phyloP scores from a whole-genome alignment of 495 filamentous ascomycete genomes.

The Hamigera avellanea region DNA sequence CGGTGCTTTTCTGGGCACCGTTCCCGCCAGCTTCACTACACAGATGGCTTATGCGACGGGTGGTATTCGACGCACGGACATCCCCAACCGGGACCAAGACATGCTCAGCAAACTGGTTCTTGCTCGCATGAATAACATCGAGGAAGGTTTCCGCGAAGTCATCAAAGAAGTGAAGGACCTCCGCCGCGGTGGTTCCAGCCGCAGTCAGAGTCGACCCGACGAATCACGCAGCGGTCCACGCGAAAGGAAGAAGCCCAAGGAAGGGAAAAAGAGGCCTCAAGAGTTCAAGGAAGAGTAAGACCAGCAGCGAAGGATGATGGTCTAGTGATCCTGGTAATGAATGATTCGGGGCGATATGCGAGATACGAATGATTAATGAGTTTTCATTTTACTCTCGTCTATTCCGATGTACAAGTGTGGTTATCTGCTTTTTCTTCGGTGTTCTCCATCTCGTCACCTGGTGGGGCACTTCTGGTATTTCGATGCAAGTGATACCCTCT shows the following conservation, averaged over 20 bases:
- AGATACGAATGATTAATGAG: too few species aligned
- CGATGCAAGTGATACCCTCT: too few species aligned
- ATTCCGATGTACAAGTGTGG: too few species aligned
- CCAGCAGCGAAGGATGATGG: conserved; percentile 9
- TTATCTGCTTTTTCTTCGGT: too few species aligned
- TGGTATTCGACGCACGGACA: conserved; percentile 20
- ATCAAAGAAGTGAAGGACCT: conserved; percentile 69
- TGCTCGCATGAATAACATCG: conserved; percentile 83
- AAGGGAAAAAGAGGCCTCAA: conserved; percentile 9
- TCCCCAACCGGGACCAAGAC: conserved; percentile 42
- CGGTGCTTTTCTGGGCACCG: conserved; percentile 35
- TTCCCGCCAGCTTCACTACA: conserved; percentile 68
- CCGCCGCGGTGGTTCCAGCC: conserved; percentile 21
- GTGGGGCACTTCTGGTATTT: too few species aligned
- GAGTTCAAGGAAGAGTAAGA: conserved; percentile 3
- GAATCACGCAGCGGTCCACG: conserved; percentile 12
- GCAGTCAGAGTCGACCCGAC: conserved; percentile 19
- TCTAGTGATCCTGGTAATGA: neutral
- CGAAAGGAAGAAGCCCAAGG: conserved; percentile 16
- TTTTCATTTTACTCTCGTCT: too few species aligned
- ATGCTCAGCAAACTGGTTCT: conserved; percentile 73
- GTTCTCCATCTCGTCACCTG: too few species aligned
- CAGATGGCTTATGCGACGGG: conserved; percentile 64
- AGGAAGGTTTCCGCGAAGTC: conserved; percentile 74
- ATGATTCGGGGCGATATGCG: neutral